A percentile compares a stretch with the other conserved stretches of the same genome.
phyloP scores from a whole-genome alignment of 768 basidiomycete species.

The Russula virescens region DNA sequence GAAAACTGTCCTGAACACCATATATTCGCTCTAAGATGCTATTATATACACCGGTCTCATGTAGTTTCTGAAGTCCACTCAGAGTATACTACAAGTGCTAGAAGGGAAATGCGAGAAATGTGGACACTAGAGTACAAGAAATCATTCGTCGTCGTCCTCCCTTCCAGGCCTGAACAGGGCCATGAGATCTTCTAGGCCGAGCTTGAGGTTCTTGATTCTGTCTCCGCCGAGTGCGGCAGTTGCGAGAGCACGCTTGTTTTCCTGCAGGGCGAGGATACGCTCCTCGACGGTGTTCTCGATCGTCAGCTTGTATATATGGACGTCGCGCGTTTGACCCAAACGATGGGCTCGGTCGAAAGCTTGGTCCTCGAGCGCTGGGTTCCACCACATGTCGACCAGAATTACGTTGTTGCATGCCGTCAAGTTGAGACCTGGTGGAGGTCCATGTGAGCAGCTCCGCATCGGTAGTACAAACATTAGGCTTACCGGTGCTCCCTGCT shows the following conservation, averaged over 20 bases:
- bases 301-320: slow-evolving; percentile 85
- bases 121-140: not conserved
- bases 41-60: too few species aligned
- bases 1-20: too few species aligned
- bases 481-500: slow-evolving; percentile 81
- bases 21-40: not conserved
- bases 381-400: slow-evolving; percentile 94
- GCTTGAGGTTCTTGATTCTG: slow-evolving; percentile 77
- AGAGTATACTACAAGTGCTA: not conserved
- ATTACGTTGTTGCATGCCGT: slow-evolving; percentile 94
- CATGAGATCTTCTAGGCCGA: slow-evolving; percentile 82
- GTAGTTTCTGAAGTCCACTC: not conserved
- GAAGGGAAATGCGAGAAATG: too few species aligned
- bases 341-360: slow-evolving; percentile 91
- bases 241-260: slow-evolving; percentile 83
- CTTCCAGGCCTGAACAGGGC: slow-evolving; percentile 63
- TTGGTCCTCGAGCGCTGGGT: slow-evolving; percentile 88
- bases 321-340: slow-evolving; percentile 80
- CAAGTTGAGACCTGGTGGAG: slow-evolving; percentile 67
- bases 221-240: slow-evolving; percentile 82
- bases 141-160: slow-evolving; percentile 37
- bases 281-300: slow-evolving; percentile 85
- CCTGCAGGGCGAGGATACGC: slow-evolving; percentile 85
- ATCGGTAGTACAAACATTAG: not conserved
- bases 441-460: not conserved